Evolutionary conservation across 116 monocot species (phyloP), one percentile per base, ranked within the genome.

Genomic region (Iris pallida): DNA sequence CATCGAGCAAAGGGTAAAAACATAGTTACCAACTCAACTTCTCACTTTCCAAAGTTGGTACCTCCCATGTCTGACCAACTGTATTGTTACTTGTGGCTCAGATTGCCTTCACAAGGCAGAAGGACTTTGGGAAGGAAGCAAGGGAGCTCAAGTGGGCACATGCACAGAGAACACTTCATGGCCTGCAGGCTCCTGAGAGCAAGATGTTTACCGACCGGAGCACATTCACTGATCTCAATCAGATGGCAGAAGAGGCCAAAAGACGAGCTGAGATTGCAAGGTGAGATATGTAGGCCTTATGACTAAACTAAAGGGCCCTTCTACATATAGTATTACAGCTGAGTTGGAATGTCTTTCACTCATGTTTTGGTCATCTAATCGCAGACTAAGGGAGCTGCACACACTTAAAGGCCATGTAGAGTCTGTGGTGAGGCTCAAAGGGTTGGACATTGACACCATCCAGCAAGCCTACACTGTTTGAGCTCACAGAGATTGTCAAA

Each of bases 61-160:
- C 30, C 30, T 30, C 30, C 30, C 30, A 30, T 12, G 6, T 65
- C 41, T 66, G 53, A 19, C 53, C 20, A 16, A 14, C 41, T 40
- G 53, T 42, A 6, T 8, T 18, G 2, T 55, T 43, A 1, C 6
- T 58, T 49, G 5, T 51, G 49, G 20, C 68, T 47, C 79, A 94
- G 94, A 94, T 90, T 83, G 94, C 94, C 4, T 94, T 94, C 69
- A 94, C 94, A 53, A 85, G 88, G 69, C 82, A 94, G 75, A 94
- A 94, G 64, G 90, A 94, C 68, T 94, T 94, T 48, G 94, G 94
- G 0, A 94, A 83, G 71, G 90, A 94, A 79, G 87, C 79, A 48
- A 82, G 90, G 61, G 90, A 94, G 68, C 82, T 87, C 67, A 87
- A 88, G 67, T 94, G 94, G 94, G 94, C 94, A 19, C 90, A 90